A percentile compares a stretch with the other conserved stretches of the same genome.
These are phyloP conservation scores for Cystobasidium onofrii DNA, from an alignment of 768 basidiomycete species.

Conservation along the genomic window DNA sequence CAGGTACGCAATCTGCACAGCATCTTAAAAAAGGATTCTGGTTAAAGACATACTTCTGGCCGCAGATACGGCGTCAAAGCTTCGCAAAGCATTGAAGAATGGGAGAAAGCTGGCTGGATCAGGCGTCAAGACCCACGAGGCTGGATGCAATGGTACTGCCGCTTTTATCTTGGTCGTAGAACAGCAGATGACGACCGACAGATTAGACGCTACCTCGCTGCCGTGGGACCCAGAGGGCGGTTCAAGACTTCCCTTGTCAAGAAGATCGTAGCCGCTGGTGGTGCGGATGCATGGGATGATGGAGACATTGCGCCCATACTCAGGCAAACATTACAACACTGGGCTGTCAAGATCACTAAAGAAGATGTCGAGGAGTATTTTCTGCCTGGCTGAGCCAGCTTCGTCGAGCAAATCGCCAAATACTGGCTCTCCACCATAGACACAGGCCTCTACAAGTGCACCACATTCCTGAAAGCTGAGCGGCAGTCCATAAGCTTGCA, in stretches of 20 bases:
- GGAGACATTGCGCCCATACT: constrained; percentile 25
- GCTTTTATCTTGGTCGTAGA: constrained; percentile 33
- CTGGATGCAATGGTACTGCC: constrained; percentile 39
- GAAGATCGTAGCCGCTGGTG: constrained; percentile 22
- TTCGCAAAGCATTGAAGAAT: constrained; percentile 36
- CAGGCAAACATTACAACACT: constrained; percentile 27
- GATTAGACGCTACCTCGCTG: constrained; percentile 8
- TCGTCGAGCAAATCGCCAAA: too few relatives aligned
- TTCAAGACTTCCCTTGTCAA: constrained; percentile 25
- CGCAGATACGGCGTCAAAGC: constrained; percentile 37
- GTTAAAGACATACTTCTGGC: too few relatives aligned
- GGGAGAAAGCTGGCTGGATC: constrained; percentile 38
- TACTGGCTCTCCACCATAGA: too few relatives aligned
- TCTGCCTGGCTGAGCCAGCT: neutral
- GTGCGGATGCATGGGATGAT: constrained; percentile 24
- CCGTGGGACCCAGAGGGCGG: constrained; percentile 20
- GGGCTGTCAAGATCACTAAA: constrained; percentile 23
- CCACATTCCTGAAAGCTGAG: too few relatives aligned
- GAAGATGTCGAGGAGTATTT: constrained; percentile 25
- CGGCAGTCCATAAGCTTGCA: too few relatives aligned
- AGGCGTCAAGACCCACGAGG: constrained; percentile 35
- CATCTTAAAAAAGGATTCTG: too few relatives aligned
- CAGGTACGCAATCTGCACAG: neutral
- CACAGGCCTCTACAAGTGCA: neutral
- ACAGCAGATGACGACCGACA: constrained; percentile 25